Evolutionary conservation across 2,329 filamentous ascomycete genomes (phyloP), one percentile per base, ranked within the genome.

Genomic region (Drechslerella stenobrocha): DNA sequence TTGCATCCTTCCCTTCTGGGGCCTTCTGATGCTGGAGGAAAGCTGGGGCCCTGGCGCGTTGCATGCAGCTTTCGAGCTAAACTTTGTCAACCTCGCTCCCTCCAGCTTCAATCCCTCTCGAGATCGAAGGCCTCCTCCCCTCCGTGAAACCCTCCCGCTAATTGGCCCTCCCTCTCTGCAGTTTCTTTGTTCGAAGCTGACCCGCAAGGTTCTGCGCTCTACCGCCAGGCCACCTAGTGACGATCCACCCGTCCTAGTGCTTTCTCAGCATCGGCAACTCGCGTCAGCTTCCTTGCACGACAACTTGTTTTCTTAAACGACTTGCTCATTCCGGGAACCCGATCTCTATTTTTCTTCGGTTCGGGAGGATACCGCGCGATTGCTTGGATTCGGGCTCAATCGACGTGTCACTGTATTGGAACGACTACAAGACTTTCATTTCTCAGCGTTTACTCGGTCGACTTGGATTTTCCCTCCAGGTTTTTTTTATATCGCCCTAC

Each of bases 1-100:
- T 51, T 45, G 23, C 42, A 28, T 56, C 47, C 42, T 34, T 53
- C 40, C 40, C 42, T 53, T 52, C 40, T 48, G 42, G 47, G 26
- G 46, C 42, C 47, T 52, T 35, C 37, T 64, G 28, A 53, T 59
- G 44, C 50, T 55, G 32, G 47, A 58, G 44, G 57, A 44, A 52
- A 65, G 59, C 52, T 55, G 44, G 40, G 47, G 53, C 50, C 61
- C 55, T 55, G 51, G 61, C 61, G 61, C 61, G 53, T 66, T 66
- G 61, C 61, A 59, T 66, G 61, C 61, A 66, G 61, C 61, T 59
- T 26, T 32, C 30, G 52, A 50, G 44, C 61, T 66, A 66, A 66
- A 53, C n/a, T n/a, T 32, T 44, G 44, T 20, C 34, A 64, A 56
- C 53, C 50, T 48, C 18, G 30, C 48, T 55, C 46, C 60, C 37